Conservation (phyloP, 805 yeast species). For the Monosporozyma yasuniensis region DNA sequence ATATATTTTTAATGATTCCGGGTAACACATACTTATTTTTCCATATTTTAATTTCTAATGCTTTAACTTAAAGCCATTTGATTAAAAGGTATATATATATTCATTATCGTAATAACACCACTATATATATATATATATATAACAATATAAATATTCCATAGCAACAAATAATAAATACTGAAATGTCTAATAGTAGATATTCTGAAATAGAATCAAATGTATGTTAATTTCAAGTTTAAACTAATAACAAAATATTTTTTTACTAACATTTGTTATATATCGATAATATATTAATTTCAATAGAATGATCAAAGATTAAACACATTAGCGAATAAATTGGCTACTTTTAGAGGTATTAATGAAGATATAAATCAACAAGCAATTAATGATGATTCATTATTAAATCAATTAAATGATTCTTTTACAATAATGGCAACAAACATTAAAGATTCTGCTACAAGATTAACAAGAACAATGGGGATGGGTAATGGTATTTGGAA, state of each 20-base stretch:
- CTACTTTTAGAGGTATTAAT: slow-evolving; percentile 56
- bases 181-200: slow-evolving; percentile 29
- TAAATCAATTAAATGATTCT: slow-evolving; percentile 40
- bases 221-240: slow-evolving; percentile 4
- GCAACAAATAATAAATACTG: too few species aligned
- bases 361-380: slow-evolving; percentile 62
- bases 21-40: neutral
- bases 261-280: too few species aligned
- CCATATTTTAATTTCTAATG: neutral
- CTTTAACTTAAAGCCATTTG: neutral
- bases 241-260: too few species aligned
- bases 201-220: slow-evolving; percentile 23
- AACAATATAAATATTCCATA: too few species aligned
- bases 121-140: neutral
- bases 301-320: slow-evolving; percentile 58
- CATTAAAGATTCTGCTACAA: slow-evolving; percentile 43
- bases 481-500: slow-evolving; percentile 53
- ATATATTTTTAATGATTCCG: neutral
- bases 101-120: neutral
- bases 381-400: slow-evolving; percentile 38
- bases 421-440: slow-evolving; percentile 40
- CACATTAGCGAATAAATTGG: slow-evolving; percentile 54
- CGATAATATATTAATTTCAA: neutral
- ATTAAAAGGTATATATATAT: too few species aligned
- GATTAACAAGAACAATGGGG: slow-evolving; percentile 46